Base-by-base conservation (phyloP, 169 alveolate species). In the Sarcocystis neurona region DNA sequence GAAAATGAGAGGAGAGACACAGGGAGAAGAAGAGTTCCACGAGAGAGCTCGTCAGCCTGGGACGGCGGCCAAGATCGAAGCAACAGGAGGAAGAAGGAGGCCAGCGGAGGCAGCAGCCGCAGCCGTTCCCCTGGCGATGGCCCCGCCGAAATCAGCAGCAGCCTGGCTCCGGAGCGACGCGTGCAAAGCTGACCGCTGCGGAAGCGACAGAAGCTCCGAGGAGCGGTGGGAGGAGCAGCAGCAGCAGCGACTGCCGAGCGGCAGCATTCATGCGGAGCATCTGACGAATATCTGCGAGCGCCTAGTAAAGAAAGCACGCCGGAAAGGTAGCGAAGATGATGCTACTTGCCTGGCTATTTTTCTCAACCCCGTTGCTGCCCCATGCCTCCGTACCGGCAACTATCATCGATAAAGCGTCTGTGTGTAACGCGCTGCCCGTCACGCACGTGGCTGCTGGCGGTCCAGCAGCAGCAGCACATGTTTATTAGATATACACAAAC, bases 261-360 rank as follows among this genome's bases (percentile, higher is more conserved):
- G n/a, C 66, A 27, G 48, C 39, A n/a, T 66, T 18, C 43, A 60
- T 1, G 89, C 84, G 15, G 82, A 48, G 43, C 74, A 34, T 34
- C 72, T 85, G 32, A 6, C 53, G 4, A 48, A 39, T 20, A n/a
- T 85, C 48, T 23, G 58, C 72, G 82, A 85, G 47, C 58, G 46
- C 5, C 47, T 85, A 8, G 20, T 85, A 43, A 46, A 48, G 20
- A 32, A 30, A 43, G 89, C 89, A 18, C 48, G 66, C 2, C 48
- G 53, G 50, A 60, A 10, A 18, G 89, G 89, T 20, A 85, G 89
- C 84, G 89, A 85, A 3, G 89, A 85, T 46, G 89, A 85, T 72
- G 53, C 84, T 47, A 85, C 89, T 0, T 85, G 89, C 37, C 37
- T 85, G 41, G 68, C 56, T 2, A 56, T 50, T 37, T 85, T 66